Evolutionary conservation across 208 protist species (phyloP).

Genomic region (Trypanosoma caninum): DNA sequence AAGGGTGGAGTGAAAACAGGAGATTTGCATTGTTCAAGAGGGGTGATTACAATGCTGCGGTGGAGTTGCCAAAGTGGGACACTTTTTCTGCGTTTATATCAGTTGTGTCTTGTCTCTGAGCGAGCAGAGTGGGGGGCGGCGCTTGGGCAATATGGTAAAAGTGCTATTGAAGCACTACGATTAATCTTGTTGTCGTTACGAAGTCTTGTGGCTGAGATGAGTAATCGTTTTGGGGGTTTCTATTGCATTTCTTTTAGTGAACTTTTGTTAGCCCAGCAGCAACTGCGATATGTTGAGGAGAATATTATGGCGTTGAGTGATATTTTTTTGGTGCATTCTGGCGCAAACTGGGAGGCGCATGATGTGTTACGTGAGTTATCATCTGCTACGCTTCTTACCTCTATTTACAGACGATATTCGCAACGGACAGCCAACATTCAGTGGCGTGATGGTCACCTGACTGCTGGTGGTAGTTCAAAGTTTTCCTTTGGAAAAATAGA

Average conservation of each 20-base stretch:
- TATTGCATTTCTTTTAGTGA: constrained; percentile 50
- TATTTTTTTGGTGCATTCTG: constrained; percentile 41
- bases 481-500: constrained; percentile 15
- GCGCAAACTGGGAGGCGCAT: constrained; percentile 21
- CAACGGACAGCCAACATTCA: constrained; percentile 33
- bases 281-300: constrained; percentile 32
- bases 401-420: constrained; percentile 40
- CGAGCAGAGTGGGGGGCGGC: constrained; percentile 29
- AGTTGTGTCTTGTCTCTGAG: constrained; percentile 47
- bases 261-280: constrained; percentile 47
- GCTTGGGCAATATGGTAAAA: constrained; percentile 75
- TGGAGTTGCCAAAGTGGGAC: constrained; percentile 72
- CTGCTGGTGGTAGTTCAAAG: neutral
- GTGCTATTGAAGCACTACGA: constrained; percentile 56
- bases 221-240: constrained; percentile 38
- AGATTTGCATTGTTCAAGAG: constrained; percentile 17
- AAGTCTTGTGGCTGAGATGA: constrained; percentile 44
- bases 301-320: constrained; percentile 49
- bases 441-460: neutral
- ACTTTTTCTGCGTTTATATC: constrained; percentile 53
- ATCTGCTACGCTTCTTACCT: constrained; percentile 62
- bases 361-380: constrained; percentile 29
- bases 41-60: constrained; percentile 43
- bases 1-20: neutral
- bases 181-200: constrained; percentile 35